Percentiles rank a stretch among this genome's conserved stretches.
Evolutionary conservation across 768 basidiomycete species (phyloP).

Genomic region (Lyophyllum atratum): DNA sequence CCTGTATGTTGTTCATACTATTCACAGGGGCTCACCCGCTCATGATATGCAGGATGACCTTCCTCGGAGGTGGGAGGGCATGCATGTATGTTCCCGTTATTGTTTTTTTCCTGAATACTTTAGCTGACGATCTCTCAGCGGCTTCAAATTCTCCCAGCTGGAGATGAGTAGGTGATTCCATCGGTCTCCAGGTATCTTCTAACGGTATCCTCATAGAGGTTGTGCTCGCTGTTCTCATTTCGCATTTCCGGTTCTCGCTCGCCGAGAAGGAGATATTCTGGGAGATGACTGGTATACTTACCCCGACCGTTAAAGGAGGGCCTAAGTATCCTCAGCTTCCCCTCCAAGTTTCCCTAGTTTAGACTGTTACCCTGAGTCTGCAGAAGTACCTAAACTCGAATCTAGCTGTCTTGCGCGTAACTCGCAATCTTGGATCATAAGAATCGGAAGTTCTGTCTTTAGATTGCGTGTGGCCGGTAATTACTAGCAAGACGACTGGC

Average conservation of each 20-base stretch:
- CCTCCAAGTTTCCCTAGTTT: neutral
- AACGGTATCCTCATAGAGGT: neutral
- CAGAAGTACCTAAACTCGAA: too few species aligned
- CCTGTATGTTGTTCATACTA: neutral
- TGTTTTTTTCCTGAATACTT: neutral
- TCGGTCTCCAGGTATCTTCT: too few species aligned
- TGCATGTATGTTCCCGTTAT: neutral
- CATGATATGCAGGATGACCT: neutral
- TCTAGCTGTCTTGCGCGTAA: too few species aligned
- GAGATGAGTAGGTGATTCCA: neutral
- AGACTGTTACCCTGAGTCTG: neutral
- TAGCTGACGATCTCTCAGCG: neutral
- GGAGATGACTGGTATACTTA: neutral
- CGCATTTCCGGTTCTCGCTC: conserved; percentile 24
- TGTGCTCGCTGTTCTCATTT: conserved; percentile 19
- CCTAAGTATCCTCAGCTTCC: neutral
- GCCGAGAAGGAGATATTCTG: neutral
- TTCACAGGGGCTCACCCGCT: neutral
- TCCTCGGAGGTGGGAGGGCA: neutral
- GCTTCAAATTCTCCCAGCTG: neutral
- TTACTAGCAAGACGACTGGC: too few species aligned
- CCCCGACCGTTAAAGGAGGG: neutral
- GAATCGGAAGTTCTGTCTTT: too few species aligned
- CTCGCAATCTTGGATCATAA: too few species aligned
- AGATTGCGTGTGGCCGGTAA: too few species aligned